Evolutionary conservation across 73 alveolate species (phyloP), one percentile per base, ranked within the genome.

Genomic region (Effrenium voratum): DNA sequence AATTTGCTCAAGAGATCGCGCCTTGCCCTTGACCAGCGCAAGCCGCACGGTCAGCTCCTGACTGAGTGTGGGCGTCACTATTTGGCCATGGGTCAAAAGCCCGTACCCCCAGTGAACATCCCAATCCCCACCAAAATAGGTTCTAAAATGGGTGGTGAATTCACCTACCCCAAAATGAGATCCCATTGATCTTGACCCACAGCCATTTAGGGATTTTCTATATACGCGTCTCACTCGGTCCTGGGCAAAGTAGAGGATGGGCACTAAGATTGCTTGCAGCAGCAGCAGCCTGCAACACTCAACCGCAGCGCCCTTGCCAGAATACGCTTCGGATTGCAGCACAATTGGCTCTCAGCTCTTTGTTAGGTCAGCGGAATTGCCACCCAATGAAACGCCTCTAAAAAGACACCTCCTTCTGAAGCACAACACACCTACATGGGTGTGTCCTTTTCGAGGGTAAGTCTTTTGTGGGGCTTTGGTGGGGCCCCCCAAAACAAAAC

Each of bases 31-130:
- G 66, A 73, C 94, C 81, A 85, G 49, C 57, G 94, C 94, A 8
- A 55, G 60, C 10, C 94, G 94, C 49, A 85, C 94, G 40, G 94
- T n/a, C 60, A 85, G 94, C 80, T 85, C 94, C 94, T 85, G 43
- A 36, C 4, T 68, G 12, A 34, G 77, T 16, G 2, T 6, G 63
- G 63, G 32, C n/a, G n/a, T n/a, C n/a, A n/a, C n/a, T n/a, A n/a
- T 52, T 52, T 8, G 26, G 26, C 63, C 63, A 52, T 12, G 63
- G 63, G 63, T 52, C 26, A 52, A 12, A 52, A 52, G 63, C 19
- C 19, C 63, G 63, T 8, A n/a, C n/a, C n/a, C n/a, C 12, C 22
- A 22, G 12, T 55, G 12, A 15, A 15, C 22, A 15, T 55, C 22
- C 30, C 22, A 55, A 55, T 55, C 68, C 68, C 68, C 22, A 55